phyloP scores from a whole-genome alignment of 2,329 filamentous ascomycete species.

The Graphilbum fragrans region DNA sequence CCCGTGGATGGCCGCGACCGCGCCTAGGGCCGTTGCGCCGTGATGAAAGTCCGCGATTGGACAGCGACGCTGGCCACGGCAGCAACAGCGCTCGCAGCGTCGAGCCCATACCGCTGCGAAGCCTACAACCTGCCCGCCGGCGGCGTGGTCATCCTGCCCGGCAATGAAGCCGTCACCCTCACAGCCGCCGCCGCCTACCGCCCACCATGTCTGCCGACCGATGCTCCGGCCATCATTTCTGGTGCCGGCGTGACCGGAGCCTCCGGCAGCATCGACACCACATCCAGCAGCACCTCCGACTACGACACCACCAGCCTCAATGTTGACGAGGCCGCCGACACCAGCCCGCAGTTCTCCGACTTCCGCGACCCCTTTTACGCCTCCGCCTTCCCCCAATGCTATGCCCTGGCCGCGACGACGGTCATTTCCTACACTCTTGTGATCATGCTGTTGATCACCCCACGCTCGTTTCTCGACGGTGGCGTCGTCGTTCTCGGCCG shows the following conservation, averaged over 20 bases:
- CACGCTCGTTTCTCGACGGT: constrained; percentile 83
- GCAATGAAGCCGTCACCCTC: constrained; percentile 45
- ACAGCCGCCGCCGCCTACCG: constrained; percentile 46
- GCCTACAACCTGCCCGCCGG: constrained; percentile 29
- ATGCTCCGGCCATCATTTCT: constrained; percentile 27
- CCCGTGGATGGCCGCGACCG: constrained; percentile 5
- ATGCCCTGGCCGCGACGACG: constrained; percentile 83
- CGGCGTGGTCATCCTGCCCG: constrained; percentile 35
- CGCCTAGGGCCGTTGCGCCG: constrained; percentile 1
- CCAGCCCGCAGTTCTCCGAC: constrained; percentile 41
- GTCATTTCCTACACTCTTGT: constrained; percentile 86
- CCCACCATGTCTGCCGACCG: constrained; percentile 37
- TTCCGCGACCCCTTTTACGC: constrained; percentile 84
- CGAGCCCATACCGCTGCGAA: constrained; percentile 18
- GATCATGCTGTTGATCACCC: constrained; percentile 87
- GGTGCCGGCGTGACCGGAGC: neutral
- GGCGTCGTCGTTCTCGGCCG: constrained; percentile 71
- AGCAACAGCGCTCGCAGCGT: neutral
- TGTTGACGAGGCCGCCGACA: constrained; percentile 14
- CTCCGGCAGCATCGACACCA: neutral
- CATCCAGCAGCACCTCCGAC: constrained; percentile 20
- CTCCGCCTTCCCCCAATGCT: constrained; percentile 84
- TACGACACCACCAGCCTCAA: constrained; percentile 7
- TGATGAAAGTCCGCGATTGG: constrained; percentile 6
- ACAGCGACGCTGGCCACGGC: neutral